Evolutionary conservation across 2,329 filamentous ascomycete genomes (phyloP).

Genomic region (Colletotrichum horii): DNA sequence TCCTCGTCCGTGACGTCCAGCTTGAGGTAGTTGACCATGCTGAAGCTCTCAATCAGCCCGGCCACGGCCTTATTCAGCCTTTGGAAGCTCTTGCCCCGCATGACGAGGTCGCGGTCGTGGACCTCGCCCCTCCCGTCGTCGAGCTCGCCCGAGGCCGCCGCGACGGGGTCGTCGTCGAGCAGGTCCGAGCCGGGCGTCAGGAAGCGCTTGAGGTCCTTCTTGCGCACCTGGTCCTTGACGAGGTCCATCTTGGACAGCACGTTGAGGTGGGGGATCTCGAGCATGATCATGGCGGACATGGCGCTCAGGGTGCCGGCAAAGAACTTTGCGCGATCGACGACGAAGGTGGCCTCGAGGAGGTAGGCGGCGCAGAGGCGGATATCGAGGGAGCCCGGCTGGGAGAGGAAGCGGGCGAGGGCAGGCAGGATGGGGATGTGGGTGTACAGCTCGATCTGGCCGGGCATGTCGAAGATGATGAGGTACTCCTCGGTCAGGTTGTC

Average conservation of each 20-base stretch:
- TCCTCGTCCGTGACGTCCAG: slow-evolving; percentile 91
- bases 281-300: slow-evolving; percentile 99
- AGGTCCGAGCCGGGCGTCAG: slow-evolving; percentile 84
- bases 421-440: slow-evolving; percentile 95
- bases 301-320: slow-evolving; percentile 94
- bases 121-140: slow-evolving; percentile 64
- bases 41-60: slow-evolving; percentile 93
- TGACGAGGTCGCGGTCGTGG: slow-evolving; percentile 69
- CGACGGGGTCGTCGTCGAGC: slow-evolving; percentile 75
- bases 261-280: slow-evolving; percentile 96
- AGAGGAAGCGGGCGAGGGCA: slow-evolving; percentile 80
- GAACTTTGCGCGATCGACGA: slow-evolving; percentile 95
- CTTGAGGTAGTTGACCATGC: slow-evolving; percentile 95
- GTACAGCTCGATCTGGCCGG: slow-evolving; percentile 97
- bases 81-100: slow-evolving; percentile 83
- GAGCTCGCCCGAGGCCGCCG: slow-evolving; percentile 36
- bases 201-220: slow-evolving; percentile 88
- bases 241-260: slow-evolving; percentile 98
- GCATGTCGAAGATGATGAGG: slow-evolving; percentile 98
- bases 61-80: slow-evolving; percentile 87
- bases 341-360: slow-evolving; percentile 92
- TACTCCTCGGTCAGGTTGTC: slow-evolving; percentile 92
- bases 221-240: slow-evolving; percentile 85
- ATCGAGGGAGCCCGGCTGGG: slow-evolving; percentile 79
- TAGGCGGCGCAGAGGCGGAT: slow-evolving; percentile 93